Conservation (phyloP, 345 rosid genomes). For the Reutealis trisperma region DNA sequence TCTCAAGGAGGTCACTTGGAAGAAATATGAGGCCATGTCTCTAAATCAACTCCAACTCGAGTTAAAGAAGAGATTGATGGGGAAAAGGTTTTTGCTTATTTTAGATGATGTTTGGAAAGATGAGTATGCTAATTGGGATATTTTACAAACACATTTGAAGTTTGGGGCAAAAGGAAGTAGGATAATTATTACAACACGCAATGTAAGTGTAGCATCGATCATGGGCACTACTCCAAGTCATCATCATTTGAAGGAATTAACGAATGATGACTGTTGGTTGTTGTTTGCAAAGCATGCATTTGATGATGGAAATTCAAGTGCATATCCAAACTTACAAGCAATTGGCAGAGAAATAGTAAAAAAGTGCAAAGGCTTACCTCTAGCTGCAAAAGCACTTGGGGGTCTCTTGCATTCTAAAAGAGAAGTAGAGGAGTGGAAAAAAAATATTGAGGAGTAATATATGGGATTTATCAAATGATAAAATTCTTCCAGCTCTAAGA, state of each 20-base stretch:
- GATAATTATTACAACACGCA: slow-evolving; percentile 5
- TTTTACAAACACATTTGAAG: not conserved
- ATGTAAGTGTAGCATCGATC: not conserved
- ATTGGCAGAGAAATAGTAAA: not conserved
- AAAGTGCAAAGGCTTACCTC: not conserved
- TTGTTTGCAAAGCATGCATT: not conserved
- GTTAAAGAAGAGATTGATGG: not conserved
- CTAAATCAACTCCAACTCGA: not conserved
- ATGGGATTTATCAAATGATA: not conserved
- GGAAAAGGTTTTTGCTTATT: no score
- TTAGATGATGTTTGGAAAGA: not conserved
- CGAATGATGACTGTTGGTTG: not conserved
- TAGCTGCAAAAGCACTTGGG: not conserved
- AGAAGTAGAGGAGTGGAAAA: slow-evolving; percentile 5
- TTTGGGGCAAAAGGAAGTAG: not conserved
- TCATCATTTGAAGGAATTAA: not conserved
- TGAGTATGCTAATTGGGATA: not conserved
- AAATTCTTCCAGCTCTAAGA: slow-evolving; percentile 9
- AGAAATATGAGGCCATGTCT: not conserved
- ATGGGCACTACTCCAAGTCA: not conserved
- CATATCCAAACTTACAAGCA: not conserved
- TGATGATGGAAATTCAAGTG: not conserved
- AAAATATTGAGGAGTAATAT: not conserved
- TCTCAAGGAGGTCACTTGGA: not conserved
- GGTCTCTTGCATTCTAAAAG: slow-evolving; percentile 10